These are phyloP conservation scores for Escovopsis weberi DNA, from an alignment of 2,329 filamentous ascomycete genomes.

Conservation along the genomic window DNA sequence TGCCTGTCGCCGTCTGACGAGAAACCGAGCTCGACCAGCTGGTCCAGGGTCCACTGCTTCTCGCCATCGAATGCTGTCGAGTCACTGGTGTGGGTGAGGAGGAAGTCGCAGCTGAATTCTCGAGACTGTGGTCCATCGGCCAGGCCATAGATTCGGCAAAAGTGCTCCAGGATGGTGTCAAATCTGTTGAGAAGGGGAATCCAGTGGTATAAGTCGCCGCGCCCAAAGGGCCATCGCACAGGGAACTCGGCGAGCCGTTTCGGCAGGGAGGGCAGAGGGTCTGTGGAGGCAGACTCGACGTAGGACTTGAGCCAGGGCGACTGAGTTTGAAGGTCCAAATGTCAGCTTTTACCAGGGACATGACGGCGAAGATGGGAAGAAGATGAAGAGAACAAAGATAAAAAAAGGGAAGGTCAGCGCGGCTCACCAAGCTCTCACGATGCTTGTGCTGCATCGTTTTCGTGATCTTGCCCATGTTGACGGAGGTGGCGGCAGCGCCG, in stretches of 20 bases:
- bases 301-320: conserved; percentile 80
- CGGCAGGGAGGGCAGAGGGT: conserved; percentile 63
- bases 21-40: conserved; percentile 47
- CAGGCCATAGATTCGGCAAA: conserved; percentile 68
- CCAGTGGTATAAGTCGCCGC: conserved; percentile 97
- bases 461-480: conserved; percentile 54
- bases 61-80: conserved; percentile 33
- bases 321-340: conserved; percentile 27
- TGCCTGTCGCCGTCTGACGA: conserved; percentile 62
- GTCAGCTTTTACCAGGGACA: background rate
- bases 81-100: conserved; percentile 42
- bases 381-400: background rate
- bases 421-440: conserved; percentile 48
- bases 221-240: conserved; percentile 82
- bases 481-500: conserved; percentile 43
- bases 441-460: conserved; percentile 54
- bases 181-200: conserved; percentile 89
- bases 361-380: background rate
- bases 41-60: conserved; percentile 26
- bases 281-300: conserved; percentile 52
- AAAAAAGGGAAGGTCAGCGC: too few relatives aligned
- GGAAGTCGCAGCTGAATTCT: conserved; percentile 54
- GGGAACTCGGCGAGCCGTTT: conserved; percentile 67
- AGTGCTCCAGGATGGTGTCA: conserved; percentile 71
- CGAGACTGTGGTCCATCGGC: conserved; percentile 65